A percentile compares a stretch with the other conserved stretches of the same genome.
Evolutionary conservation across 2,329 filamentous ascomycete genomes (phyloP).

Genomic region (Drechslerella dactyloides): DNA sequence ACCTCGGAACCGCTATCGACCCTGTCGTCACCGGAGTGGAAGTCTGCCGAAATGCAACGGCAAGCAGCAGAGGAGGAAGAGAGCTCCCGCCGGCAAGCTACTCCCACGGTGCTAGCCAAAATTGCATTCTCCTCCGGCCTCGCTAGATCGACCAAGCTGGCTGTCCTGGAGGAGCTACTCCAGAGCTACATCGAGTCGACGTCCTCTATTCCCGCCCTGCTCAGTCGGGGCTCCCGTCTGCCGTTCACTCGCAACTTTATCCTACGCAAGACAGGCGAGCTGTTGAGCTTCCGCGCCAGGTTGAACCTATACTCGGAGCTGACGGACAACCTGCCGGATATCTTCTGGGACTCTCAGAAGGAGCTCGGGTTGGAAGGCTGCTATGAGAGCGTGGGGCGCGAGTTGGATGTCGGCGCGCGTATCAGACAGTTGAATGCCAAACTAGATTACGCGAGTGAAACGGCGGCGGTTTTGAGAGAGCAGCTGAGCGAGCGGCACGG

Average conservation of each 20-base stretch:
- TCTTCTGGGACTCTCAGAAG: slow-evolving; percentile 92
- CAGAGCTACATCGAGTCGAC: slow-evolving; percentile 86
- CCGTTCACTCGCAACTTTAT: slow-evolving; percentile 71
- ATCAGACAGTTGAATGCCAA: slow-evolving; percentile 94
- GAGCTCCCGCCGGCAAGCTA: slow-evolving; percentile 57
- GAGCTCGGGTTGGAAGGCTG: slow-evolving; percentile 91
- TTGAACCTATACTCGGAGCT: slow-evolving; percentile 96
- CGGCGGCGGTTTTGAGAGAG: slow-evolving; percentile 85
- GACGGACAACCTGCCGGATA: slow-evolving; percentile 90
- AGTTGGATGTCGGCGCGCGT: slow-evolving; percentile 86
- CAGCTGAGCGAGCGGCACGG: slow-evolving; percentile 89
- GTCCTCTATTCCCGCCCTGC: slow-evolving; percentile 76
- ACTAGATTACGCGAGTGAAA: slow-evolving; percentile 97
- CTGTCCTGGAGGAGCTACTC: slow-evolving; percentile 83
- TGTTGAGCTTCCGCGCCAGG: slow-evolving; percentile 85
- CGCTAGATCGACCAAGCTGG: slow-evolving; percentile 89
- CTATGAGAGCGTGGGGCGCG: slow-evolving; percentile 89
- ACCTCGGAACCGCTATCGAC: slow-evolving; percentile 15
- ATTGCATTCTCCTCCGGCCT: slow-evolving; percentile 96
- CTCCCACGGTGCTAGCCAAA: slow-evolving; percentile 79
- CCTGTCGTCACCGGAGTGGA: neutral
- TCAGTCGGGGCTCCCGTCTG: slow-evolving; percentile 65
- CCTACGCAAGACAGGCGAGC: slow-evolving; percentile 88
- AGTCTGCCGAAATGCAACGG: neutral
- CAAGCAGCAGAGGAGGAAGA: slow-evolving; percentile 10